phyloP scores from a whole-genome alignment of 176 grass and related monocot species.

The Carex littledalei region DNA sequence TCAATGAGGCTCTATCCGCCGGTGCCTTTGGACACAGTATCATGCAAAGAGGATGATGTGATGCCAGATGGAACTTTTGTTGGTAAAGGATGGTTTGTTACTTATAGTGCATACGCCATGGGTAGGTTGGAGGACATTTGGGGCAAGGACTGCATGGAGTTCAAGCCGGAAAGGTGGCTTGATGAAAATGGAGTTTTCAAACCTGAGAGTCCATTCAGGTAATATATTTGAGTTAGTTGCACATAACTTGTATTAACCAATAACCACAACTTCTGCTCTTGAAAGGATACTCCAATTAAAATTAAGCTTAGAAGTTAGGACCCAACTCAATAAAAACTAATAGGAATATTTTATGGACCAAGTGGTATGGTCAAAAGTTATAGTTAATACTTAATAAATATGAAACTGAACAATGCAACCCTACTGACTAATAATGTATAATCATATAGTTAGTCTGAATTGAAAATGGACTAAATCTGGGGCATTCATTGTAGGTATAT shows the following conservation, averaged over 20 bases:
- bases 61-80: slow-evolving; percentile 23
- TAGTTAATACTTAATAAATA: not conserved
- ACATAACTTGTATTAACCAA: not conserved
- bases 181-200: slow-evolving; percentile 20
- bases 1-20: too few relatives aligned
- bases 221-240: not conserved
- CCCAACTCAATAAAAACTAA: not conserved
- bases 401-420: not conserved
- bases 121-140: slow-evolving; percentile 29
- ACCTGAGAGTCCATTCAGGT: slow-evolving; percentile 29
- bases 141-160: slow-evolving; percentile 29
- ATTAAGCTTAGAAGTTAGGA: too few relatives aligned
- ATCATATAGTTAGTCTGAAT: slow-evolving; percentile 29
- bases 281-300: not conserved
- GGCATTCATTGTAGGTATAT: not conserved
- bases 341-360: not conserved
- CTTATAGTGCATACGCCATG: slow-evolving; percentile 27
- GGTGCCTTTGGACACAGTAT: too few relatives aligned
- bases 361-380: not conserved
- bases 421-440: not conserved
- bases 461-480: slow-evolving; percentile 6
- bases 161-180: slow-evolving; percentile 33
- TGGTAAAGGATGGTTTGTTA: slow-evolving; percentile 25
- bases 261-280: not conserved
- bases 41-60: too few relatives aligned